Conservation (phyloP, 2,329 filamentous ascomycete genomes). For the Aspergillus pseudoviridinutans region DNA sequence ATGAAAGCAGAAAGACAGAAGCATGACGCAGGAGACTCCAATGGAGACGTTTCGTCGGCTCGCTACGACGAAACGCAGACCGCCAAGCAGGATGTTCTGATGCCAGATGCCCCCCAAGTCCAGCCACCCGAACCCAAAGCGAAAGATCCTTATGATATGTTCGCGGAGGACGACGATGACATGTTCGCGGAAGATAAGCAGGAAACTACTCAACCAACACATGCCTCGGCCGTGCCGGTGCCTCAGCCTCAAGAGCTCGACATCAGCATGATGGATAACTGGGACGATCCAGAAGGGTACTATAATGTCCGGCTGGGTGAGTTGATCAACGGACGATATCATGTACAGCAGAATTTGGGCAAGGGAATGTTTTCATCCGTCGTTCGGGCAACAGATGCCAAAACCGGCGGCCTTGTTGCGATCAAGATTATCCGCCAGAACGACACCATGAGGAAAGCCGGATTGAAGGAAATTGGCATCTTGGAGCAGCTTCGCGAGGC, state of each 20-base stretch:
- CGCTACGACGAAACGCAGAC: conserved; percentile 58
- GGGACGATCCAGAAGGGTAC: conserved; percentile 91
- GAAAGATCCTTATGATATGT: conserved; percentile 60
- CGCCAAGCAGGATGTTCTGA: conserved; percentile 49
- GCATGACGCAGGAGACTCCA: conserved; percentile 61
- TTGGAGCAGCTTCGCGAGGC: conserved; percentile 79
- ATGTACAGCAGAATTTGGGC: conserved; percentile 80
- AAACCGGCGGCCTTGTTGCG: conserved; percentile 72
- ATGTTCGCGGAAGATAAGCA: conserved; percentile 80
- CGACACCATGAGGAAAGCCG: conserved; percentile 84
- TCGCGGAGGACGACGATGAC: conserved; percentile 66
- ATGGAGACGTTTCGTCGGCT: conserved; percentile 51
- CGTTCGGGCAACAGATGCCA: conserved; percentile 78
- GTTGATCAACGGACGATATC: conserved; percentile 82
- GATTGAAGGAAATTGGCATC: conserved; percentile 91
- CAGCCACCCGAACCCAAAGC: conserved; percentile 38
- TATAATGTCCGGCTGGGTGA: conserved; percentile 94
- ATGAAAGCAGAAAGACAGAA: conserved; percentile 79
- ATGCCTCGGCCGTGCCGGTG: conserved; percentile 47
- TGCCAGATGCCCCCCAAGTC: conserved; percentile 39
- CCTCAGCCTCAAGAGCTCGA: conserved; percentile 57
- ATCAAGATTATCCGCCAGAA: conserved; percentile 99
- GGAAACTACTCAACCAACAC: conserved; percentile 48
- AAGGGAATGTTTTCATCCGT: conserved; percentile 97
- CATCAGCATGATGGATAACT: conserved; percentile 81